A percentile compares a stretch with the other conserved stretches of the same genome.
phyloP scores from a whole-genome alignment of 1,139 yeast genomes.

The Yamadazyma kanchanaburiensis region DNA sequence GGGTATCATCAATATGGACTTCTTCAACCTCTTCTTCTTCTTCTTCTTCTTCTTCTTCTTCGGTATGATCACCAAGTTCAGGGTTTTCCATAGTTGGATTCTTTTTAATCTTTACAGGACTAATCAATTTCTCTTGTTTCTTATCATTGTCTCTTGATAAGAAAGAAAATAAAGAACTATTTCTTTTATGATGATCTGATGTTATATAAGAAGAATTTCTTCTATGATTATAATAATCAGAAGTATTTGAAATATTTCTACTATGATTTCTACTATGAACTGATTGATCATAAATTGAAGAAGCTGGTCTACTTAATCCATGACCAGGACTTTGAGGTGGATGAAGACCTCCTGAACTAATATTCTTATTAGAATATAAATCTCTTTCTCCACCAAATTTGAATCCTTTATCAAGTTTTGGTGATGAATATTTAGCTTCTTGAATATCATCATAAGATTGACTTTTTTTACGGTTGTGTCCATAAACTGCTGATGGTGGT shows the following conservation, averaged over 20 bases:
- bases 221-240: constrained; percentile 21
- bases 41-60: constrained; percentile 3
- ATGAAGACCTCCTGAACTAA: constrained; percentile 4
- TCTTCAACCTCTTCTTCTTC: constrained; percentile 11
- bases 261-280: constrained; percentile 22
- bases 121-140: constrained; percentile 8
- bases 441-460: constrained; percentile 49
- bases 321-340: constrained; percentile 7
- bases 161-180: constrained; percentile 13
- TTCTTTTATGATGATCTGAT: constrained; percentile 26
- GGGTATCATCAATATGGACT: constrained; percentile 31
- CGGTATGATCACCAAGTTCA: constrained; percentile 21
- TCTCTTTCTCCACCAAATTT: constrained; percentile 19
- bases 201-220: constrained; percentile 31
- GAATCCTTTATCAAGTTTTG: constrained; percentile 12
- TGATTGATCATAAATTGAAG: constrained; percentile 41
- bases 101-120: constrained; percentile 5
- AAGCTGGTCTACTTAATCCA: constrained; percentile 32
- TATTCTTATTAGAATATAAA: constrained; percentile 4
- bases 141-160: constrained; percentile 10
- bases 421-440: constrained; percentile 4
- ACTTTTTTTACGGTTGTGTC: constrained; percentile 17
- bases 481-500: constrained; percentile 10
- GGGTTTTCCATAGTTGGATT: constrained; percentile 17
- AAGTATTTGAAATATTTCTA: constrained; percentile 22